Conservation (phyloP, 2,329 filamentous ascomycete genomes). For the Xylaria sp. region DNA sequence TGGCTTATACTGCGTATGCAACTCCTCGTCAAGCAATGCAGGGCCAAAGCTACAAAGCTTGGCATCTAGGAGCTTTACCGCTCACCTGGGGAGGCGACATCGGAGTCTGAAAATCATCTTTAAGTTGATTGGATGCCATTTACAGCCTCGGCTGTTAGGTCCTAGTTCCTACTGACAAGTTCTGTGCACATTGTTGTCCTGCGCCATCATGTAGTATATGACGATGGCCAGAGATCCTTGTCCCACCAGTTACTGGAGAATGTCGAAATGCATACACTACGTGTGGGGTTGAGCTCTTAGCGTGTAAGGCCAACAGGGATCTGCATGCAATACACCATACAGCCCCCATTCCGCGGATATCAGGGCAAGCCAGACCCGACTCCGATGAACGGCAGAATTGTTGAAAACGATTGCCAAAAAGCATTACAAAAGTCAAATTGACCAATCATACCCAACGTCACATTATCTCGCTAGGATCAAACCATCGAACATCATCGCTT, state of each 20-base stretch:
- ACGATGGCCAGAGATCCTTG: constrained; percentile 37
- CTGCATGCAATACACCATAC: constrained; percentile 12
- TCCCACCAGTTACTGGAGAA: constrained; percentile 34
- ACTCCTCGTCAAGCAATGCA: constrained; percentile 29
- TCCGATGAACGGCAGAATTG: constrained; percentile 46
- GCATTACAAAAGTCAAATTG: constrained; percentile 39
- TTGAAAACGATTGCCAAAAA: constrained; percentile 39
- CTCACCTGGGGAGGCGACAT: constrained; percentile 41
- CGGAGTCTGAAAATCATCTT: constrained; percentile 37
- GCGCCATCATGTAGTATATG: no score
- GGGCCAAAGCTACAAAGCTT: constrained; percentile 25
- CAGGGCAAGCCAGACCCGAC: constrained; percentile 31
- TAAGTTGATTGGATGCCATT: constrained; percentile 41
- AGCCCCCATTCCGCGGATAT: constrained; percentile 20
- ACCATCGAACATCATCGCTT: constrained; percentile 3
- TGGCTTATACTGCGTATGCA: constrained; percentile 24
- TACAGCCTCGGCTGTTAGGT: constrained; percentile 38
- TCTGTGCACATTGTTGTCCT: constrained; percentile 30
- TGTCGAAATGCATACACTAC: constrained; percentile 37
- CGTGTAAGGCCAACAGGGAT: constrained; percentile 28
- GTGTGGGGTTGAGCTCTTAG: constrained; percentile 39
- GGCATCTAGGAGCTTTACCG: constrained; percentile 31
- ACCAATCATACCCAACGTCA: constrained; percentile 34
- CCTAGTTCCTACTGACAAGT: constrained; percentile 22
- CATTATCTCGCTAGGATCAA: constrained; percentile 33